Conservation (phyloP, 225 moss, liverwort and hornwort genomes). For the Antitrichia curtipendula region DNA sequence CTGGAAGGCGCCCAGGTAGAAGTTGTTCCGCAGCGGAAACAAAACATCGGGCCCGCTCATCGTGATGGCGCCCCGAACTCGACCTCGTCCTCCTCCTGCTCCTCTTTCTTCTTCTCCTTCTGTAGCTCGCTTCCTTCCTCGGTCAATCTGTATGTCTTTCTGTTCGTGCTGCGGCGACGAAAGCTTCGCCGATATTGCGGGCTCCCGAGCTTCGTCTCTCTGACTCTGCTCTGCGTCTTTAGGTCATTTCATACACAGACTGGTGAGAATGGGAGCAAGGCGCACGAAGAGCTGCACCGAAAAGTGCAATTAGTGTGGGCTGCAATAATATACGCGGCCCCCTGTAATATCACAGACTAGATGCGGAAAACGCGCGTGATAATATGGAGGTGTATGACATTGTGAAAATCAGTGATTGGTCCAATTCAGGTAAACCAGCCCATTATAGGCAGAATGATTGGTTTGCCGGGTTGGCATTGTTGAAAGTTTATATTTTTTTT, state of each 20-base stretch:
- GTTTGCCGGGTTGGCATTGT: too few relatives aligned
- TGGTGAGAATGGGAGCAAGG: neutral
- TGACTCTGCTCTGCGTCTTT: neutral
- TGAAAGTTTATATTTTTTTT: too few relatives aligned
- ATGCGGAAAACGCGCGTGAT: neutral
- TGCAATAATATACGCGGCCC: neutral
- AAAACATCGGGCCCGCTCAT: conserved; percentile 94
- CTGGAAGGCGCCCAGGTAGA: conserved; percentile 88
- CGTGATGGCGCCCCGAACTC: neutral
- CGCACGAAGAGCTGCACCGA: neutral
- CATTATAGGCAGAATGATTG: neutral
- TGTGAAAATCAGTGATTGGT: neutral
- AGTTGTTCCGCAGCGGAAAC: conserved; percentile 77
- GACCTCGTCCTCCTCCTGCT: neutral
- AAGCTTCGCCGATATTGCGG: neutral
- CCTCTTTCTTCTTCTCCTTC: neutral
- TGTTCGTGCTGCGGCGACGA: neutral
- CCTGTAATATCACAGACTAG: neutral
- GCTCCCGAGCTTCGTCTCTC: neutral
- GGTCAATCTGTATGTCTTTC: neutral
- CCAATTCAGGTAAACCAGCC: neutral
- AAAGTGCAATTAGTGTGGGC: neutral
- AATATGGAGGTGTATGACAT: neutral
- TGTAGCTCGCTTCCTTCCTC: neutral
- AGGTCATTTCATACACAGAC: neutral